phyloP scores from a whole-genome alignment of 2,329 filamentous ascomycete species.

The Sclerotinia subarctica region DNA sequence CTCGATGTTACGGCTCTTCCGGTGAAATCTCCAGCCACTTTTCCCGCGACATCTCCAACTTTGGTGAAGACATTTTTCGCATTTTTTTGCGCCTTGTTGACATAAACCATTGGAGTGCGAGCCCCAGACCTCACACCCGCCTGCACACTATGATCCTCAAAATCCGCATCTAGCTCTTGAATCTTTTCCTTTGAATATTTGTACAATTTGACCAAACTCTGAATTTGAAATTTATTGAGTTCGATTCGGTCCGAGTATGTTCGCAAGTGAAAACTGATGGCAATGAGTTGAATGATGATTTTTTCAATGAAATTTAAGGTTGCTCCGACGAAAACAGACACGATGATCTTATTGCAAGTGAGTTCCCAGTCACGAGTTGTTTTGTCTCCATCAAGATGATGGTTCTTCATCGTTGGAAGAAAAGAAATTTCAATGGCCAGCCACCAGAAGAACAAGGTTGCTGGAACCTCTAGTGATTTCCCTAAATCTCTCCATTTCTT shows the following conservation, averaged over 20 bases:
- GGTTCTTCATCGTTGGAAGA: conserved; percentile 70
- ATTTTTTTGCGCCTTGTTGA: conserved; percentile 67
- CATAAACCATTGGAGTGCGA: conserved; percentile 66
- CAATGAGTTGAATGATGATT: conserved; percentile 91
- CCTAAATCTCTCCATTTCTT: conserved; percentile 95
- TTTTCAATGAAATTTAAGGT: conserved; percentile 86
- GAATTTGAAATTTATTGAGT: conserved; percentile 87
- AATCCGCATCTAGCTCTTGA: conserved; percentile 71
- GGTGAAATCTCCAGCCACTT: conserved; percentile 87
- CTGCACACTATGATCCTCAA: conserved; percentile 49
- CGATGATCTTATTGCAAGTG: conserved; percentile 79
- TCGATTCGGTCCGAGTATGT: conserved; percentile 91
- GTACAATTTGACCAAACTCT: conserved; percentile 62
- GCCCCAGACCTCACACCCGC: conserved; percentile 45
- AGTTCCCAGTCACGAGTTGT: conserved; percentile 65
- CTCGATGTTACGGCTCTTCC: conserved; percentile 65
- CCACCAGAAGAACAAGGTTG: conserved; percentile 89
- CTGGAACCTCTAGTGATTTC: conserved; percentile 77
- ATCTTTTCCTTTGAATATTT: conserved; percentile 62
- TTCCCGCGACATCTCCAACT: conserved; percentile 80
- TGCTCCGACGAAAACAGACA: conserved; percentile 76
- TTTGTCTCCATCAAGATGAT: conserved; percentile 50
- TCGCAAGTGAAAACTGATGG: conserved; percentile 84
- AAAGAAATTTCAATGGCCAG: conserved; percentile 83
- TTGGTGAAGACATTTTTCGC: conserved; percentile 73